A percentile compares a stretch with the other conserved stretches of the same genome.
These are phyloP conservation scores for Coemansia sp. DNA, from an alignment of 371 early-diverging fungal species.

Conservation along the genomic window DNA sequence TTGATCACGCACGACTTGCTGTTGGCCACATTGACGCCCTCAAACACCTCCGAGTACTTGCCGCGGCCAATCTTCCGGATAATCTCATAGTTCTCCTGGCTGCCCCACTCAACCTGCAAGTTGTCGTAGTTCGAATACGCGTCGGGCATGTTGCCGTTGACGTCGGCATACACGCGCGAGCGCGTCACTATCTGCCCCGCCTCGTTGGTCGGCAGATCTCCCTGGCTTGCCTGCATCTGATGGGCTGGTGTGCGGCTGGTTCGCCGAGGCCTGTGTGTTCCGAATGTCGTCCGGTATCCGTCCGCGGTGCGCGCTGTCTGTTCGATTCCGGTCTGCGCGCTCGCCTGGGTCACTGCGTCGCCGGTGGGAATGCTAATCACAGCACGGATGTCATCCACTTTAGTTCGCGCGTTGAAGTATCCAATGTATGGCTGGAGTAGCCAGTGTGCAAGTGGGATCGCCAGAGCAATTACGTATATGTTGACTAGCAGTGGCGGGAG, in stretches of 20 bases:
- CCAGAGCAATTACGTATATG: constrained; percentile 27
- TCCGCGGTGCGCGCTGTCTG: neutral
- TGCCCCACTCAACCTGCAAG: constrained; percentile 77
- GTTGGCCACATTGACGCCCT: constrained; percentile 80
- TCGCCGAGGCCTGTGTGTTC: constrained; percentile 3
- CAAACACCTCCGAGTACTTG: constrained; percentile 99
- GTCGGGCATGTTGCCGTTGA: constrained; percentile 75
- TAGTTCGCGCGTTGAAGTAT: constrained; percentile 10
- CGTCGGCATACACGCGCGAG: constrained; percentile 88
- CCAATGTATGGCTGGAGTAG: constrained; percentile 15
- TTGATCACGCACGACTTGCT: constrained; percentile 91
- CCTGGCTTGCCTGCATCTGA: constrained; percentile 35
- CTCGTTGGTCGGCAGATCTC: constrained; percentile 26
- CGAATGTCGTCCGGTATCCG: constrained; percentile 19
- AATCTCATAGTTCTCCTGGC: constrained; percentile 96
- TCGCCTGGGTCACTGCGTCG: constrained; percentile 1
- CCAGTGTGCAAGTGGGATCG: constrained; percentile 25
- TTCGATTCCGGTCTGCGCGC: neutral
- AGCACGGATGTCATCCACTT: constrained; percentile 6
- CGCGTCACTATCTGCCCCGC: constrained; percentile 47
- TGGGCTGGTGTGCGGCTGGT: neutral
- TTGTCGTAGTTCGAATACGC: constrained; percentile 98
- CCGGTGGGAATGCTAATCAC: constrained; percentile 4
- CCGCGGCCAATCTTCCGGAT: constrained; percentile 97
- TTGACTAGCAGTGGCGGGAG: constrained; percentile 12